Percentiles rank a stretch among this genome's conserved stretches.
These are phyloP conservation scores for Eustoma russellianum DNA, from an alignment of 257 asterid genomes.

Conservation along the genomic window DNA sequence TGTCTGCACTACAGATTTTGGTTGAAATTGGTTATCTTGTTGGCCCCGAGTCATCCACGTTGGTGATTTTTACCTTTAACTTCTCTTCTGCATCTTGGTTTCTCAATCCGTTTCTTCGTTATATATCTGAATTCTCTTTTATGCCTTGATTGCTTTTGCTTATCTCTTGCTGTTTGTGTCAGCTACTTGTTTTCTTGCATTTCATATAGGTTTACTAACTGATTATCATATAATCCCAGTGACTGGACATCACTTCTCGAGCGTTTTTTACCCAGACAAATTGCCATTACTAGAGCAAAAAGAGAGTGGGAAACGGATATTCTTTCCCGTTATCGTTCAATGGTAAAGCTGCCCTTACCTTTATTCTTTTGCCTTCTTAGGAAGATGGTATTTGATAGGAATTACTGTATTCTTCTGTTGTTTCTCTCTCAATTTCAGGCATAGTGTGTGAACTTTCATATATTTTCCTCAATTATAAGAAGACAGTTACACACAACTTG, in stretches of 20 bases:
- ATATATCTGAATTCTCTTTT: neutral
- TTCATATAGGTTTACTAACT: too few species aligned
- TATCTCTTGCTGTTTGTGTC: neutral
- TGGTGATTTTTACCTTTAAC: constrained; percentile 25
- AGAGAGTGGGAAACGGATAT: constrained; percentile 94
- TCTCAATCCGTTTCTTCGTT: neutral
- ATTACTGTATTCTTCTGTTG: too few species aligned
- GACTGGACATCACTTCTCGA: constrained; percentile 95
- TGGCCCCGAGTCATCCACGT: constrained; percentile 92
- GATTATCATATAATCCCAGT: constrained; percentile 27
- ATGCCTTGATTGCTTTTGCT: neutral
- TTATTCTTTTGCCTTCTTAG: too few species aligned
- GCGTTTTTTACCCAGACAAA: constrained; percentile 81
- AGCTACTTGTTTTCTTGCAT: too few species aligned
- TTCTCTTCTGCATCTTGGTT: constrained; percentile 5
- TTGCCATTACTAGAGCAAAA: constrained; percentile 88
- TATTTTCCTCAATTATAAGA: too few species aligned
- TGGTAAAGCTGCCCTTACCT: constrained; percentile 43
- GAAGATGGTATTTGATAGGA: too few species aligned
- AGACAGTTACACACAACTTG: too few species aligned
- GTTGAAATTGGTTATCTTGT: constrained; percentile 80
- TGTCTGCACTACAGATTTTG: constrained; percentile 84
- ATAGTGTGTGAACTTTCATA: too few species aligned
- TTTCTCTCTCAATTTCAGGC: too few species aligned
- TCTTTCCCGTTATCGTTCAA: constrained; percentile 74